Percentiles rank a stretch among this genome's conserved stretches.
Conservation (phyloP, 78 protist species). For the Dictyostelium capitatum region DNA sequence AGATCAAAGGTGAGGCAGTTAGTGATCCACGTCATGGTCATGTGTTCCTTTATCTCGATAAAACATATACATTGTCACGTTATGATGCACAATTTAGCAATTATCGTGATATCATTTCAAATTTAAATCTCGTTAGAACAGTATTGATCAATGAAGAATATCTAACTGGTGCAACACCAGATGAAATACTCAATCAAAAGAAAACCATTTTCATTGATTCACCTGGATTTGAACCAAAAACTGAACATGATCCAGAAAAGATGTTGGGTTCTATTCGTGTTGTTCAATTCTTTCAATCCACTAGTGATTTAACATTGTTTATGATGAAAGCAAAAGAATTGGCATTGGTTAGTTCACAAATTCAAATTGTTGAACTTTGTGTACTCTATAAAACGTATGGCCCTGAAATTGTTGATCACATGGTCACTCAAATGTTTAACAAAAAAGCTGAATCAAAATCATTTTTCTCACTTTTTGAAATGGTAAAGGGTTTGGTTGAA, state of each 20-base stretch:
- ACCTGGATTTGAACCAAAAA: constrained; percentile 80
- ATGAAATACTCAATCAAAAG: constrained; percentile 52
- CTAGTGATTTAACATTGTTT: constrained; percentile 66
- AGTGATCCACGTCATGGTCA: constrained; percentile 81
- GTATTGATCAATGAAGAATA: constrained; percentile 78
- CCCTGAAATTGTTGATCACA: constrained; percentile 74
- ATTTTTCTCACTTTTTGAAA: constrained; percentile 53
- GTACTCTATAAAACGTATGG: constrained; percentile 72
- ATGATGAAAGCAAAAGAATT: constrained; percentile 77
- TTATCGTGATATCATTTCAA: constrained; percentile 66
- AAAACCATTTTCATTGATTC: constrained; percentile 73
- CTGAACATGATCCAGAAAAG: constrained; percentile 51
- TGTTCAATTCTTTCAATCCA: constrained; percentile 76
- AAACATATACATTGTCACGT: constrained; percentile 47
- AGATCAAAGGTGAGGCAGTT: constrained; percentile 55
- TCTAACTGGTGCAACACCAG: constrained; percentile 69
- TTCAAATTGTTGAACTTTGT: constrained; percentile 69
- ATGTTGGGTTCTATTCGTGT: constrained; percentile 57
- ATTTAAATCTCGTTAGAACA: constrained; percentile 52
- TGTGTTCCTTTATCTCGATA: constrained; percentile 72
- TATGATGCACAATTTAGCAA: constrained; percentile 76
- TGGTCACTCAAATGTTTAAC: constrained; percentile 66
- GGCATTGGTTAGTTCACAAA: constrained; percentile 68
- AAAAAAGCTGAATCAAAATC: constrained; percentile 46
- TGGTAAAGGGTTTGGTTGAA: constrained; percentile 45